phyloP scores from a whole-genome alignment of 768 basidiomycete genomes.

The Podaxis mareebaensis region DNA sequence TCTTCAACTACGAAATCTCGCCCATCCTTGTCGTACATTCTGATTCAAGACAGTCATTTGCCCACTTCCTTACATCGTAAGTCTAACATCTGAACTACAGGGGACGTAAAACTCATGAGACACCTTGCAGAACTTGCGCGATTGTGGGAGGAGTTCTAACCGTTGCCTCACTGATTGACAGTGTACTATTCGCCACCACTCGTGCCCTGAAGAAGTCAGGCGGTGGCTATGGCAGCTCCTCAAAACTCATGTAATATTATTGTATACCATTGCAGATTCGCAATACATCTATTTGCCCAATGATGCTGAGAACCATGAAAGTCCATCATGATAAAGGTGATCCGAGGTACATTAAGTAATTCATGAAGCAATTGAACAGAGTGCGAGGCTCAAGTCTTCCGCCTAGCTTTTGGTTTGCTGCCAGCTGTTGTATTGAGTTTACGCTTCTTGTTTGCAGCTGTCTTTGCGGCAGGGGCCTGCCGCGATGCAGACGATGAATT shows the following conservation, averaged over 20 bases:
- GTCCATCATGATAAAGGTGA: not conserved
- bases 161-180: conserved; percentile 86
- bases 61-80: conserved; percentile 97
- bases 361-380: no score
- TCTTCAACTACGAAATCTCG: conserved; percentile 96
- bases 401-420: conserved; percentile 24
- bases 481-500: conserved; percentile 30
- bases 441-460: conserved; percentile 13
- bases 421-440: conserved; percentile 3
- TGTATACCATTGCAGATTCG: conserved; percentile 17
- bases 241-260: conserved; percentile 46
- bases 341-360: not conserved
- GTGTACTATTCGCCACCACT: conserved; percentile 81
- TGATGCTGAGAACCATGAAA: not conserved
- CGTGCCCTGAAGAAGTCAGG: conserved; percentile 68
- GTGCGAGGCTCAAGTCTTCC: conserved; percentile 23
- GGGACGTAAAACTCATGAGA: not conserved
- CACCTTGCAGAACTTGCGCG: conserved; percentile 77
- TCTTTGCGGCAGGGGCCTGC: conserved; percentile 27
- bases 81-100: conserved; percentile 29
- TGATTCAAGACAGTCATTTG: conserved; percentile 92
- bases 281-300: conserved; percentile 5
- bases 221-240: conserved; percentile 32
- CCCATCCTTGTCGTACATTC: conserved; percentile 92
- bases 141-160: conserved; percentile 98